phyloP scores from a whole-genome alignment of 306 rosid genomes.

The Inga oerstediana region DNA sequence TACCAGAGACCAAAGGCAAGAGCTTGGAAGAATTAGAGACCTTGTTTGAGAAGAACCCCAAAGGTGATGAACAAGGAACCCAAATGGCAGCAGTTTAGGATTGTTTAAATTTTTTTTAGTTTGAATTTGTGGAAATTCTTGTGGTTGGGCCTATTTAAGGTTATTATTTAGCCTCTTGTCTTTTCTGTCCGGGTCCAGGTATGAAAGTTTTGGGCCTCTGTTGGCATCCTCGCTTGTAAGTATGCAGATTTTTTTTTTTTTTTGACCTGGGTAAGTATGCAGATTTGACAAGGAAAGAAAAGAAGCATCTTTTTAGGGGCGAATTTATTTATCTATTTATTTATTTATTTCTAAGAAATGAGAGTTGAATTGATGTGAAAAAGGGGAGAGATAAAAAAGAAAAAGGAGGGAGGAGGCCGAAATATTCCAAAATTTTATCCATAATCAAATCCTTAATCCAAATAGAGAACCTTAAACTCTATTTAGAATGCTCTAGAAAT shows the following conservation, averaged over 20 bases:
- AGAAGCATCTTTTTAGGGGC: neutral
- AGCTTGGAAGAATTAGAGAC: slow-evolving; percentile 44
- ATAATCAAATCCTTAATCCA: too few species aligned
- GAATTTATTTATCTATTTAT: too few species aligned
- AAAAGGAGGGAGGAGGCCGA: too few species aligned
- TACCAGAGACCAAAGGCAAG: slow-evolving; percentile 62
- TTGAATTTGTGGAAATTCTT: neutral
- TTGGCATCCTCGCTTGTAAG: neutral
- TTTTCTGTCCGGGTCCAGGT: neutral
- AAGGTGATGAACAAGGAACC: neutral
- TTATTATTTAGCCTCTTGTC: neutral
- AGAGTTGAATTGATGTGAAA: neutral
- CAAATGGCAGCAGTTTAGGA: slow-evolving; percentile 7
- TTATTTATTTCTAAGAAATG: neutral
- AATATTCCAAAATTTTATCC: too few species aligned
- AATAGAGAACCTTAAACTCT: too few species aligned
- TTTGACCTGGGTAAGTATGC: neutral
- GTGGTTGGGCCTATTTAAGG: neutral
- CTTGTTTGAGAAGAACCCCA: slow-evolving; percentile 32
- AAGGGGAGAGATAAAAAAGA: too few species aligned
- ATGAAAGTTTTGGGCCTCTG: neutral
- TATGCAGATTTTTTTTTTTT: neutral
- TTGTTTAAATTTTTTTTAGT: neutral
- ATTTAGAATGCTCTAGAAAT: too few species aligned
- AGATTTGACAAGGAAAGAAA: neutral